Evolutionary conservation across 495 filamentous ascomycete genomes (phyloP).

Genomic region (Sabuloglossum arenarium): DNA sequence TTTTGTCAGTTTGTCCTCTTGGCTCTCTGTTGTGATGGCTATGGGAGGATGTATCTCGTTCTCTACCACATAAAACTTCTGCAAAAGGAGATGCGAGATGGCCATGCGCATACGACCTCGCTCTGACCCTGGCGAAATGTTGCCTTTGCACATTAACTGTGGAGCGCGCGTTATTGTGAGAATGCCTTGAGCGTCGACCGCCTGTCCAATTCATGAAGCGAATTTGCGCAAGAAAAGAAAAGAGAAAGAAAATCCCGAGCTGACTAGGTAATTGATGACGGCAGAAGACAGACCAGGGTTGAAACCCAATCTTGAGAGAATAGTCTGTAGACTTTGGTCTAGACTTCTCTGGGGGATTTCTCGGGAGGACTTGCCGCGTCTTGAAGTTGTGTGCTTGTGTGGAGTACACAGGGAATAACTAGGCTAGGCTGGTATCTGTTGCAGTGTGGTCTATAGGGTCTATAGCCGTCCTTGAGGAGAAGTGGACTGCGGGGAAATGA

Average conservation of each 20-base stretch:
- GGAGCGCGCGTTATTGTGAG: background rate
- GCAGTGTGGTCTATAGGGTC: too few relatives aligned
- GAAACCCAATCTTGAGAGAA: too few relatives aligned
- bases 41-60: background rate
- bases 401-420: too few relatives aligned
- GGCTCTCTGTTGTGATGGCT: background rate
- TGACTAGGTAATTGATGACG: background rate
- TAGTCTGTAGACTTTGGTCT: background rate
- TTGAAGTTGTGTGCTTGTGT: too few relatives aligned
- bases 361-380: too few relatives aligned
- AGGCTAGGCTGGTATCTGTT: too few relatives aligned
- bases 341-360: too few relatives aligned
- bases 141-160: background rate
- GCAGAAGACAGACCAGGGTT: background rate
- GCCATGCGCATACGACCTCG: background rate
- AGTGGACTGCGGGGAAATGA: too few relatives aligned
- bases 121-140: conserved; percentile 1
- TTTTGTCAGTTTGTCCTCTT: background rate
- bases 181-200: conserved; percentile 1
- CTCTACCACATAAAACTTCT: background rate
- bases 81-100: background rate
- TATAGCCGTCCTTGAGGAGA: too few relatives aligned
- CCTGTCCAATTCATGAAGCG: conserved; percentile 1
- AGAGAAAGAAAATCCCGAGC: background rate
- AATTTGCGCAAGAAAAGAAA: background rate